Evolutionary conservation across 768 basidiomycete species (phyloP).

Genomic region (Tricholoma bakamatsutake): DNA sequence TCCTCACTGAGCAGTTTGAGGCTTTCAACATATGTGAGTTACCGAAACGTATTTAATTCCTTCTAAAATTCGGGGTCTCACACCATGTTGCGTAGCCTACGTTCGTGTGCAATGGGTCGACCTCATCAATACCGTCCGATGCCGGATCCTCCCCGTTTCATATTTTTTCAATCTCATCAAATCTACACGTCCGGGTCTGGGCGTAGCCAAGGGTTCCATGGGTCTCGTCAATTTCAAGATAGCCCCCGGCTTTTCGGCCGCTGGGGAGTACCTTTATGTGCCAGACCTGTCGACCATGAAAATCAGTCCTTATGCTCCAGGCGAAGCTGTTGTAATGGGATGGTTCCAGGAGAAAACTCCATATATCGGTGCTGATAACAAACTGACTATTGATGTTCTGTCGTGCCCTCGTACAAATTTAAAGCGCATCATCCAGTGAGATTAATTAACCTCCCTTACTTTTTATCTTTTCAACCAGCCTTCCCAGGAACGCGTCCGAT

Average conservation of each 20-base stretch:
- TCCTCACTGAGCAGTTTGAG: not conserved
- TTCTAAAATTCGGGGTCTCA: not conserved
- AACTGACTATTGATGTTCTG: slow-evolving; percentile 33
- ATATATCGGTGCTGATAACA: slow-evolving; percentile 23
- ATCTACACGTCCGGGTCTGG: slow-evolving; percentile 49
- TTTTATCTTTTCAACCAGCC: no score
- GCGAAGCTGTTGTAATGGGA: slow-evolving; percentile 60
- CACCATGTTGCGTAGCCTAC: slow-evolving; percentile 21
- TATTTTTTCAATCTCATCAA: slow-evolving; percentile 50
- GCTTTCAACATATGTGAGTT: not conserved
- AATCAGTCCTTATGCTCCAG: slow-evolving; percentile 49
- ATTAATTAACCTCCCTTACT: slow-evolving; percentile 24
- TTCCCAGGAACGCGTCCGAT: slow-evolving; percentile 24
- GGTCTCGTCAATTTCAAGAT: slow-evolving; percentile 43
- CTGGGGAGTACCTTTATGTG: slow-evolving; percentile 57
- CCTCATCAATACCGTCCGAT: slow-evolving; percentile 50
- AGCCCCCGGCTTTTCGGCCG: slow-evolving; percentile 39
- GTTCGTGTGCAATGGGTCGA: slow-evolving; percentile 68
- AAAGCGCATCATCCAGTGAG: slow-evolving; percentile 37
- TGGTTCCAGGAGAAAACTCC: slow-evolving; percentile 60
- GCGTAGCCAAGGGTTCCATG: slow-evolving; percentile 38
- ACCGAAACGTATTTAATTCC: not conserved
- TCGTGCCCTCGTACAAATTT: slow-evolving; percentile 58
- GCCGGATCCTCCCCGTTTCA: slow-evolving; percentile 48
- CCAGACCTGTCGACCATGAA: slow-evolving; percentile 51